phyloP scores from a whole-genome alignment of 2,329 filamentous ascomycete species.

The Coleophoma eucalyptorum region DNA sequence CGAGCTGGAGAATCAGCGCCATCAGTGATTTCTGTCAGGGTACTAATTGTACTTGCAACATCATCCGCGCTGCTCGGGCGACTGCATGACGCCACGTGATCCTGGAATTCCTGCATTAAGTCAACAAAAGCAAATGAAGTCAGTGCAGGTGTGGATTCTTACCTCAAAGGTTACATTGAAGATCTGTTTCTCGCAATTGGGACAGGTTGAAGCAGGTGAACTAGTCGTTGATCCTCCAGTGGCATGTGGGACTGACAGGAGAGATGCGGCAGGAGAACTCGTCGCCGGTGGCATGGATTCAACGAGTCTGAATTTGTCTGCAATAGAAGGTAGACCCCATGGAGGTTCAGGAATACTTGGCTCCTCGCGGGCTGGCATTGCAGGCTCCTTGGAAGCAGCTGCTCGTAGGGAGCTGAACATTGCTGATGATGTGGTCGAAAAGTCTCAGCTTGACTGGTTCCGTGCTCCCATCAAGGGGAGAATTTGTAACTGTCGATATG shows the following conservation, averaged over 20 bases:
- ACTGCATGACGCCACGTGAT: conserved; percentile 24
- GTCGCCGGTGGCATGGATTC: no score
- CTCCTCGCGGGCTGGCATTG: neutral
- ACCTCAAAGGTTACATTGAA: conserved; percentile 9
- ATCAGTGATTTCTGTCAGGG: conserved; percentile 2
- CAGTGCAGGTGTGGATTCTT: neutral
- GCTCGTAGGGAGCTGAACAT: neutral
- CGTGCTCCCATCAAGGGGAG: neutral
- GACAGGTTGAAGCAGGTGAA: conserved; percentile 7
- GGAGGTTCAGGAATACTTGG: conserved; percentile 1
- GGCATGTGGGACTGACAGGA: neutral
- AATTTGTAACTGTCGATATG: neutral
- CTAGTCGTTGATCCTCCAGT: neutral
- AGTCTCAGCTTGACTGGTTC: neutral
- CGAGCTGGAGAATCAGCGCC: conserved; percentile 16
- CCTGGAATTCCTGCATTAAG: conserved; percentile 19
- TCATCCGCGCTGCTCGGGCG: conserved; percentile 13
- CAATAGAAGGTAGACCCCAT: neutral
- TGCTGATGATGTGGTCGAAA: neutral
- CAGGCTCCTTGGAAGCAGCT: neutral
- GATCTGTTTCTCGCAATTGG: conserved; percentile 3
- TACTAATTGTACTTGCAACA: conserved; percentile 9
- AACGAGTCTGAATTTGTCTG: neutral
- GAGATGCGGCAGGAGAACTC: neutral
- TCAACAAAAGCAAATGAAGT: conserved; percentile 10